A percentile compares a stretch with the other conserved stretches of the same genome.
phyloP scores from a whole-genome alignment of 2,329 filamentous ascomycete genomes.

The Dactylellina cionopaga region DNA sequence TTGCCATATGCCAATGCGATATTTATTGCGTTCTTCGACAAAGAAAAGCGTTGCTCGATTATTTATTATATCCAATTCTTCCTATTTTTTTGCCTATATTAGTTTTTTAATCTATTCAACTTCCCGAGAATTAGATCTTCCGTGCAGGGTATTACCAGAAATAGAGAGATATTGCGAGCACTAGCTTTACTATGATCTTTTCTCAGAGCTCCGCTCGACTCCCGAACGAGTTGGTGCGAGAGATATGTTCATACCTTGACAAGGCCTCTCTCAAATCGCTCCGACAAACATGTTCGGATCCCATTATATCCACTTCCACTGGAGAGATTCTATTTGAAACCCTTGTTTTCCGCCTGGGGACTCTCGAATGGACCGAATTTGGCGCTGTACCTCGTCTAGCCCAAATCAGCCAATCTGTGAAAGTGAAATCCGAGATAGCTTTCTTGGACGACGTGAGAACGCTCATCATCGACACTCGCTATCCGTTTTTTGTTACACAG shows the following conservation, averaged over 20 bases:
- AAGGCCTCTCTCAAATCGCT: slow-evolving; percentile 2
- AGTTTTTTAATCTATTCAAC: too few species aligned
- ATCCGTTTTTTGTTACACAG: not conserved
- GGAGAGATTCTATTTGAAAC: slow-evolving; percentile 1
- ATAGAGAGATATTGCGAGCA: too few species aligned
- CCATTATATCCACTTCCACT: not conserved
- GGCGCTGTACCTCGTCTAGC: not conserved
- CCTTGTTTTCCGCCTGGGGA: slow-evolving; percentile 16
- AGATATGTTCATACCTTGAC: slow-evolving; percentile 13
- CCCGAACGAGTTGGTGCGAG: slow-evolving; percentile 27
- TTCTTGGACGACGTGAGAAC: not conserved
- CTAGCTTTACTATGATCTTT: too few species aligned
- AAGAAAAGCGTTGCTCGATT: too few species aligned
- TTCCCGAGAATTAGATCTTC: too few species aligned
- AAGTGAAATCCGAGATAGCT: not conserved
- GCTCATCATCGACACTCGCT: slow-evolving; percentile 3
- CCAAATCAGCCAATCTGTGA: not conserved
- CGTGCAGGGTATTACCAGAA: too few species aligned
- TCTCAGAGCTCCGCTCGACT: too few species aligned
- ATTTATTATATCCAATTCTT: too few species aligned
- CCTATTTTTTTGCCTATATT: too few species aligned
- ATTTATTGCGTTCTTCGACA: too few species aligned
- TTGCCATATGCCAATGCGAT: too few species aligned
- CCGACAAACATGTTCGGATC: not conserved
- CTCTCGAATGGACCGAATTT: not conserved